phyloP scores from a whole-genome alignment of 768 basidiomycete genomes.

The Leccinellum luteum region DNA sequence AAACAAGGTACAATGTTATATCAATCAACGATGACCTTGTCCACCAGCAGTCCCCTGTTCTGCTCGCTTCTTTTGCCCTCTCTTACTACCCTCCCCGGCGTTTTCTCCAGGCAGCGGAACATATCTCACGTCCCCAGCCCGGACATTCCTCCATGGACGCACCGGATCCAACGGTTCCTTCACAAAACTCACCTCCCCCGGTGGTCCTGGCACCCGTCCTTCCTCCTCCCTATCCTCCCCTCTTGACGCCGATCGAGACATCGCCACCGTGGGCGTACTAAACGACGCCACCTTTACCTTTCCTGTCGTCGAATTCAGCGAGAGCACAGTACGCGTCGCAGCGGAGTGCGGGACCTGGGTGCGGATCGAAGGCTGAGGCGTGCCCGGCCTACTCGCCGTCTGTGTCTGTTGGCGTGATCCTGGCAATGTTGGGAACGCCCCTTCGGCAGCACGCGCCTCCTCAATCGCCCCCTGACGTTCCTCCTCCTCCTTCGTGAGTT shows the following conservation, averaged over 20 bases:
- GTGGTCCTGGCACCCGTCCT: slow-evolving; percentile 39
- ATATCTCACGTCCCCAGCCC: slow-evolving; percentile 35
- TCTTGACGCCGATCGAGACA: slow-evolving; percentile 36
- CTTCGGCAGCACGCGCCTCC: slow-evolving; percentile 48
- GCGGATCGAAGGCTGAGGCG: not conserved
- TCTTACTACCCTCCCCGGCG: not conserved
- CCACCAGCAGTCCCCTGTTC: not conserved
- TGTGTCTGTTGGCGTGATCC: slow-evolving; percentile 5
- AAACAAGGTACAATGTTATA: too few relatives aligned
- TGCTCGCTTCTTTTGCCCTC: slow-evolving; percentile 2
- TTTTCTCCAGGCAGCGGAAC: slow-evolving; percentile 27
- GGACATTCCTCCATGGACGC: slow-evolving; percentile 46
- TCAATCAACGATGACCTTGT: too few relatives aligned
- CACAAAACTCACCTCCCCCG: slow-evolving; percentile 37
- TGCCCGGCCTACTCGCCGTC: not conserved
- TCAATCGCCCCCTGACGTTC: slow-evolving; percentile 45
- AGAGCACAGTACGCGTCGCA: slow-evolving; percentile 57
- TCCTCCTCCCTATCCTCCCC: slow-evolving; percentile 36
- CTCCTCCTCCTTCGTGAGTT: slow-evolving; percentile 46
- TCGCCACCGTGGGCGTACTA: slow-evolving; percentile 32
- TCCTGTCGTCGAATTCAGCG: slow-evolving; percentile 51
- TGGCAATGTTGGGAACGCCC: slow-evolving; percentile 59
- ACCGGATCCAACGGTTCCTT: slow-evolving; percentile 23
- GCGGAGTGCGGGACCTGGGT: slow-evolving; percentile 1
- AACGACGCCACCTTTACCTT: slow-evolving; percentile 55